These are phyloP conservation scores for Penicillium robsamsonii DNA, from an alignment of 495 filamentous ascomycete species.

Conservation along the genomic window DNA sequence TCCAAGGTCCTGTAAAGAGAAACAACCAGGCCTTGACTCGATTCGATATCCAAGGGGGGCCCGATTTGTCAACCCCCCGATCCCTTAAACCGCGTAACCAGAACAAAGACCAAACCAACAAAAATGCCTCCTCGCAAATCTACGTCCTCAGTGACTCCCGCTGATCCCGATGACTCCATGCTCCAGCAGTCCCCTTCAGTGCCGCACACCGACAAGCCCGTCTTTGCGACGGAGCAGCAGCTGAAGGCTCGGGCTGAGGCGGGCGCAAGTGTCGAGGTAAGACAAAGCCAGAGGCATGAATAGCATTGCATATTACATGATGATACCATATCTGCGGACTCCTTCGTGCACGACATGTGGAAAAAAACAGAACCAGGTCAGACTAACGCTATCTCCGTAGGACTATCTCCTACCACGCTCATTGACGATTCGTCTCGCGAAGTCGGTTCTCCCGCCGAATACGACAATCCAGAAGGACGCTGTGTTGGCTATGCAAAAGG, in stretches of 20 bases:
- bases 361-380: background rate
- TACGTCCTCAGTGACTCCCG: constrained; percentile 32
- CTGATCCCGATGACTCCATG: constrained; percentile 24
- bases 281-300: background rate
- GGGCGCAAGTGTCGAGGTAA: constrained; percentile 46
- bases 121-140: constrained; percentile 42
- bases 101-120: background rate
- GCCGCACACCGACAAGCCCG: constrained; percentile 25
- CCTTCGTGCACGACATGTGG: background rate
- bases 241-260: constrained; percentile 45
- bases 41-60: background rate
- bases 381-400: constrained; percentile 41
- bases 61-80: constrained; percentile 1
- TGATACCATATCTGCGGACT: background rate
- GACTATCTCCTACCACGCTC: constrained; percentile 90
- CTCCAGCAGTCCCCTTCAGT: constrained; percentile 19
- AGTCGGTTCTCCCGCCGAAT: constrained; percentile 94
- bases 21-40: background rate
- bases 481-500: constrained; percentile 84
- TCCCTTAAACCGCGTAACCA: background rate
- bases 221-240: constrained; percentile 48
- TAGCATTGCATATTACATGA: background rate
- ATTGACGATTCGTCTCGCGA: constrained; percentile 89
- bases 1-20: background rate
- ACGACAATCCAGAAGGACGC: constrained; percentile 95